Percentiles rank a stretch among this genome's conserved stretches.
phyloP scores from a whole-genome alignment of 306 rosid species.

The Quercus cerris region DNA sequence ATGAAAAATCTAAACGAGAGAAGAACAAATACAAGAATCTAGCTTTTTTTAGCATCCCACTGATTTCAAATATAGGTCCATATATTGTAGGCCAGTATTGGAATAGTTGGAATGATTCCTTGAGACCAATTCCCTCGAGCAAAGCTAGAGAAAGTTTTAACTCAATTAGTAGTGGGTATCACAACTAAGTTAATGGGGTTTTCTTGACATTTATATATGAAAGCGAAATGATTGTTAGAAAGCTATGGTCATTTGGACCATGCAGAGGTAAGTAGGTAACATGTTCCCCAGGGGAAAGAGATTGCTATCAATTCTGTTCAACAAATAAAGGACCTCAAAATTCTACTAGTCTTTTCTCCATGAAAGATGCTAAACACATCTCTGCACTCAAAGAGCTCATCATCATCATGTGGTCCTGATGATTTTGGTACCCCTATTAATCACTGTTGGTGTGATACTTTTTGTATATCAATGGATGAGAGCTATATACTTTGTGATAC shows the following conservation, averaged over 20 bases:
- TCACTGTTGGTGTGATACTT: too few relatives aligned
- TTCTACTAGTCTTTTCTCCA: neutral
- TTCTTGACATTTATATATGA: neutral
- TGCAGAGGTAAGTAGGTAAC: neutral
- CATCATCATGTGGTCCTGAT: too few relatives aligned
- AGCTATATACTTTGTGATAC: too few relatives aligned
- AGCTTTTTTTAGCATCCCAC: too few relatives aligned
- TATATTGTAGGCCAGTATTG: too few relatives aligned
- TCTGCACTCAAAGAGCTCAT: too few relatives aligned
- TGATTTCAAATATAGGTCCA: too few relatives aligned
- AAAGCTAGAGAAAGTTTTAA: neutral
- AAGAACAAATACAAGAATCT: neutral
- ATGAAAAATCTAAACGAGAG: neutral
- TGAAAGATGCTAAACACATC: neutral
- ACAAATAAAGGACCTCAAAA: neutral
- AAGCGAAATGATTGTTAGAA: neutral
- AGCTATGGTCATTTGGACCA: neutral
- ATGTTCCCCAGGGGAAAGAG: neutral
- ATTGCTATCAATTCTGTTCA: neutral
- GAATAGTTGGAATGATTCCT: too few relatives aligned
- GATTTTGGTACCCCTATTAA: too few relatives aligned
- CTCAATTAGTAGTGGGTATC: neutral
- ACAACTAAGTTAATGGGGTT: neutral
- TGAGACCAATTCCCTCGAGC: too few relatives aligned
- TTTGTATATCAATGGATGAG: too few relatives aligned